A percentile compares a stretch with the other conserved stretches of the same genome.
Evolutionary conservation across 768 basidiomycete species (phyloP).

Genomic region (Leccinum arenicola): DNA sequence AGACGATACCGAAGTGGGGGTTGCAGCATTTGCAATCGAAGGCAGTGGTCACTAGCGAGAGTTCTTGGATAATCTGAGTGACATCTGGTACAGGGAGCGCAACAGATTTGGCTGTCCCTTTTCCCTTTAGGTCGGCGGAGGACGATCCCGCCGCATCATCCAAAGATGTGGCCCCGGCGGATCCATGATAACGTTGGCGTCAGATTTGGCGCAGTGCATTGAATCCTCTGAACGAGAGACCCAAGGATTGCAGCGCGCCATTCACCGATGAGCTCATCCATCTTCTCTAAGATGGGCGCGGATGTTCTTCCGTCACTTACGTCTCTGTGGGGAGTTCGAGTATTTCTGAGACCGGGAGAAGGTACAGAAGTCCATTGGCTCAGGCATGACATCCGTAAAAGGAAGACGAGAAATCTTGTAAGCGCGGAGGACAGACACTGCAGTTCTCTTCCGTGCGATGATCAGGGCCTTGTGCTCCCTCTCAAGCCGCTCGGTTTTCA

Average conservation of each 20-base stretch:
- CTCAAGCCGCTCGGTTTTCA: conserved; percentile 43
- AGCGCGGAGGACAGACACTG: conserved; percentile 39
- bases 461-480: conserved; percentile 41
- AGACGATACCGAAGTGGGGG: conserved; percentile 18
- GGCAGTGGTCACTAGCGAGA: conserved; percentile 44
- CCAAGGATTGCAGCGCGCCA: conserved; percentile 40
- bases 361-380: conserved; percentile 44
- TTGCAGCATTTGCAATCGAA: conserved; percentile 41
- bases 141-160: conserved; percentile 5
- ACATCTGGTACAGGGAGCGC: conserved; percentile 20
- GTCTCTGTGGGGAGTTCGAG: conserved; percentile 40
- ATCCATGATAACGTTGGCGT: not conserved
- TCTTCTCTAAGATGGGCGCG: conserved; percentile 31
- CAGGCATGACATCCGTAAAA: conserved; percentile 42
- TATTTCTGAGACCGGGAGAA: conserved; percentile 39
- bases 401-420: conserved; percentile 44
- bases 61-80: conserved; percentile 22
- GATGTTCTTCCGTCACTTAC: conserved; percentile 41
- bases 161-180: not conserved
- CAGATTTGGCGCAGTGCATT: not conserved
- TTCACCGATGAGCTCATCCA: conserved; percentile 37
- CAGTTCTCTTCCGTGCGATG: conserved; percentile 38
- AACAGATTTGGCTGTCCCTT: conserved; percentile 31
- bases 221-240: conserved; percentile 26
- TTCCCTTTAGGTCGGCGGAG: conserved; percentile 17